Base-by-base conservation (phyloP, 345 rosid species). In the Pistacia integerrima region DNA sequence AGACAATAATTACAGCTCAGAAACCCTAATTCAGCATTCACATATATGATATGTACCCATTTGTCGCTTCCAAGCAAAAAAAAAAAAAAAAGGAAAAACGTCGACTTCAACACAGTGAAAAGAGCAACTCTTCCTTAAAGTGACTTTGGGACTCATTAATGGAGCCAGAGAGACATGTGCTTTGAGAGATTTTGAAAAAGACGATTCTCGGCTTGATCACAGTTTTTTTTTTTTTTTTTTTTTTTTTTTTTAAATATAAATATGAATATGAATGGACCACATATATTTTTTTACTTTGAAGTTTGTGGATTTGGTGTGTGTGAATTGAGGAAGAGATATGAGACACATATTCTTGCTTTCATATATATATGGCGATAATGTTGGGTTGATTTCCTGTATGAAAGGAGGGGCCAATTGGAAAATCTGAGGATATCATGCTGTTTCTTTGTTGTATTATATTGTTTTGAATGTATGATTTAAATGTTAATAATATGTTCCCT, bases 241-340 rank as follows among this genome's bases (percentile, higher is more conserved):
- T 38, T 38, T 38, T 3, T 36, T 36, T 36, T 36, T 36, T 38
- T 38, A 30, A 0, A 30, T 30, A 30, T 48, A 8, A 8, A 0
- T 30, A 0, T 11, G 48, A 68, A 48, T 25, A 25, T 11, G n/a
- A 55, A 68, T 61, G 70, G 46, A 4, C 70, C 70, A 70, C 48
- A 18, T 30, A 30, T 0, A 70, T 48, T 12, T 41, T n/a, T 6
- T 62, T 10, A 12, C 79, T 77, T 77, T 62, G 58, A n/a, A 61
- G 8, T 63, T 55, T 77, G 49, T 64, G 72, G 8, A 5, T 41
- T 8, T 41, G 41, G 46, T 41, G 41, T 38, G 76, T 46, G 56
- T 11, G 70, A 2, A 22, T 49, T 67, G 41, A 64, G 12, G 44
- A 38, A 18, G 51, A 33, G 41, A 14, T 17, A 33, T 49, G 25